A percentile compares a stretch with the other conserved stretches of the same genome.
Evolutionary conservation across 768 basidiomycete genomes (phyloP).

Genomic region (Kwoniella mangroviensis): DNA sequence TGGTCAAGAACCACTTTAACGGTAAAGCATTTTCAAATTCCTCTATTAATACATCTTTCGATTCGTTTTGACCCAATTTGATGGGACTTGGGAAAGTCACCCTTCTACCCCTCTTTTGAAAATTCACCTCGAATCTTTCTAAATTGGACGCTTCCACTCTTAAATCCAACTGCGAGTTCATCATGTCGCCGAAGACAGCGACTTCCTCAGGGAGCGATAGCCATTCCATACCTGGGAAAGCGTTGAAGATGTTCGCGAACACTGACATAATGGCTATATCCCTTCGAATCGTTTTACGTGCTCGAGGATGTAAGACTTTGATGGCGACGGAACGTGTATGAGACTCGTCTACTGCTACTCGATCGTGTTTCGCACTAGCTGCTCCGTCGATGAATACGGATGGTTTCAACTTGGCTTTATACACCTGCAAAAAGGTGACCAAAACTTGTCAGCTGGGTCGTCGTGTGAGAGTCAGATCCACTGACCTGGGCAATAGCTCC

Average conservation of each 20-base stretch:
- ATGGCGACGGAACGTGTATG: slow-evolving; percentile 80
- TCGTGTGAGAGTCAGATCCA: background rate
- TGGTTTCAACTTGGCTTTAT: slow-evolving; percentile 80
- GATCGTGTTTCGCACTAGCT: slow-evolving; percentile 73
- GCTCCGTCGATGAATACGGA: slow-evolving; percentile 74
- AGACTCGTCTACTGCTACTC: slow-evolving; percentile 20
- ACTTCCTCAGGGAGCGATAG: slow-evolving; percentile 95
- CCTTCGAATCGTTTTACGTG: slow-evolving; percentile 76
- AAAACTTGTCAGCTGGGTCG: background rate
- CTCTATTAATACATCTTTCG: slow-evolving; percentile 76
- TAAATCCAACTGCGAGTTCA: slow-evolving; percentile 91
- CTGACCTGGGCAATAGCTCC: slow-evolving; percentile 93
- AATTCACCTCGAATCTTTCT: slow-evolving; percentile 81
- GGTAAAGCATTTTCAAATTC: slow-evolving; percentile 93
- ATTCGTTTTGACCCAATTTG: slow-evolving; percentile 61
- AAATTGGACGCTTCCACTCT: slow-evolving; percentile 89
- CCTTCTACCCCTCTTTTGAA: slow-evolving; percentile 71
- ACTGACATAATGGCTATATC: slow-evolving; percentile 95
- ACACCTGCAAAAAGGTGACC: slow-evolving; percentile 65
- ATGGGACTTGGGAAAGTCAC: slow-evolving; percentile 86
- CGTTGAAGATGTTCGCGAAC: slow-evolving; percentile 77
- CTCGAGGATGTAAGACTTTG: slow-evolving; percentile 91
- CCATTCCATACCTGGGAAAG: slow-evolving; percentile 94
- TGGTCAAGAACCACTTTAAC: slow-evolving; percentile 79
- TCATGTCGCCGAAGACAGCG: slow-evolving; percentile 91